Base-by-base conservation (phyloP, 2,329 filamentous ascomycete genomes). In the Trichoderma citrinoviride region DNA sequence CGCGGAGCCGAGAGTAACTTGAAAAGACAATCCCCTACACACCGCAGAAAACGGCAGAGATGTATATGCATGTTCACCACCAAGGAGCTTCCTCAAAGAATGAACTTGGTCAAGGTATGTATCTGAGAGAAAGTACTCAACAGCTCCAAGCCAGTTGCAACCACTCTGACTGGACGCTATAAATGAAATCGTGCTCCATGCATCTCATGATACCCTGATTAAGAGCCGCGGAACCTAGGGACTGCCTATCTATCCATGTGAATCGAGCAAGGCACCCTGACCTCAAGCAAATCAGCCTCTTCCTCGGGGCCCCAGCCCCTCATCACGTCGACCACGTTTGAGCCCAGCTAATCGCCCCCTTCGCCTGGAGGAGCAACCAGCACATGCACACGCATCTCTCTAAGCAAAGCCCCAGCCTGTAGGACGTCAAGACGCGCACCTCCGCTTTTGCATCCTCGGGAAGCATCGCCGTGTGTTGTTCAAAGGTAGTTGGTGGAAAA, bases 181-280 rank as follows among this genome's bases (percentile, higher is more conserved):
- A 53, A 29, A 61, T 43, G 47, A 7, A 40, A 23, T 52, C 58
- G 33, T 52, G 57, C 57, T 43, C 17, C 47, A 17, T 44, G 23
- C 47, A 52, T 52, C 57, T 50, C 33, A 27, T 27, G 43, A 19
- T n/a, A n/a, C n/a, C n/a, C n/a, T n/a, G n/a, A n/a, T n/a, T n/a
- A 43, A 8, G 37, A 61, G 58, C 58, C 37, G 58, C 47, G n/a
- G n/a, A 43, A 52, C 21, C 29, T 61, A 53, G 58, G 58, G n/a
- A n/a, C 14, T 61, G 58, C 37, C 15, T 47, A 61, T 61, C 57
- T 23, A 15, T 50, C 8, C 8, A 33, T 10, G 8, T 33, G 29
- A 10, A 10, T 33, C 46, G 17, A 61, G 58, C 58, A 53, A 61
- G 58, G 58, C 58, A 53, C 47, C 37, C 47, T 10, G 47, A 49